Conservation (phyloP, 1,284 basidiomycete species). For the Melampsora occidentalis region DNA sequence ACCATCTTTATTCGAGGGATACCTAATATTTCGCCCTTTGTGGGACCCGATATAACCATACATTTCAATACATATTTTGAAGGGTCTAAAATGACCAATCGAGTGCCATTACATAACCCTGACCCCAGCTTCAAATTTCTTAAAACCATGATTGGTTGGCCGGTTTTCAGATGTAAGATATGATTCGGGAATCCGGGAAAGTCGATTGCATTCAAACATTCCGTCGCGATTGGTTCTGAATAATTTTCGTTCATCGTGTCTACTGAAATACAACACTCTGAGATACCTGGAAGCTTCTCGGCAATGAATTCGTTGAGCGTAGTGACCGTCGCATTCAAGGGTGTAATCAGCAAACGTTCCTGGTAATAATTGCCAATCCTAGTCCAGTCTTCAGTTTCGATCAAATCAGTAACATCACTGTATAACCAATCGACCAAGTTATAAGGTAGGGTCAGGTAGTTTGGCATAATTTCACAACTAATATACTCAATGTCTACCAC, state of each 20-base stretch:
- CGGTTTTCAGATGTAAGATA: background rate
- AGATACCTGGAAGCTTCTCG: background rate
- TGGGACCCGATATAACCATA: background rate
- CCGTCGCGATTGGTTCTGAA: background rate
- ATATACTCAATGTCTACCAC: no score
- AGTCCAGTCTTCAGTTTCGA: no score
- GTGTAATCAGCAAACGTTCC: background rate
- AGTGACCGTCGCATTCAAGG: background rate
- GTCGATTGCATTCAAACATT: background rate
- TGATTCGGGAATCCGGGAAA: slow-evolving; percentile 18
- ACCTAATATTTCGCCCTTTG: background rate
- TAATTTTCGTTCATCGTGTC: background rate
- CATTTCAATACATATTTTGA: background rate
- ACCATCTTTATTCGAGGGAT: slow-evolving; percentile 5
- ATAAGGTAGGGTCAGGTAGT: no score
- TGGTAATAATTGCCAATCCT: no score
- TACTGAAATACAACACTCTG: background rate
- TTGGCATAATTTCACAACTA: no score
- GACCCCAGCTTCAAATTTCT: no score
- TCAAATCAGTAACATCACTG: no score
- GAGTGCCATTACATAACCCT: slow-evolving; percentile 14
- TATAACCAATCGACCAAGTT: no score
- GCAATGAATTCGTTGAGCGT: background rate
- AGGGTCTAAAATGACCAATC: background rate
- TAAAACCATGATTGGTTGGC: background rate